These are phyloP conservation scores for Cyberlindnera euphorbiae DNA, from an alignment of 805 yeast species.

Conservation along the genomic window DNA sequence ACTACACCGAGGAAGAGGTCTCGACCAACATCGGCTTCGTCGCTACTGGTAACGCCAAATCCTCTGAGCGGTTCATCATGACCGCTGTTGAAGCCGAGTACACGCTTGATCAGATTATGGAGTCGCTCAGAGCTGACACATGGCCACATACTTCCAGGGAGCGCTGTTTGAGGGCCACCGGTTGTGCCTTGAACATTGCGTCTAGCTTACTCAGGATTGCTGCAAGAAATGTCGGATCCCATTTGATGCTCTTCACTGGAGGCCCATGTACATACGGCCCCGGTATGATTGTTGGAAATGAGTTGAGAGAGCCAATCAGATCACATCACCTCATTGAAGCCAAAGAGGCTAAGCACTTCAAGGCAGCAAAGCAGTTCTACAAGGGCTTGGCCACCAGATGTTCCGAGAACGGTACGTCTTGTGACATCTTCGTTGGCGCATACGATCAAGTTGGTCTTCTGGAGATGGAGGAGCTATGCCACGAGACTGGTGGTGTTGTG, in stretches of 20 bases:
- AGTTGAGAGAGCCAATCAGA: slow-evolving; percentile 57
- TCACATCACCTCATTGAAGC: slow-evolving; percentile 61
- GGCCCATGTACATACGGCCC: slow-evolving; percentile 68
- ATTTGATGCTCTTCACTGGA: slow-evolving; percentile 49
- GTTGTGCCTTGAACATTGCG: slow-evolving; percentile 52
- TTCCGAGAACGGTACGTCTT: slow-evolving; percentile 46
- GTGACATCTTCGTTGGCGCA: slow-evolving; percentile 58
- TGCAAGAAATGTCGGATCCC: slow-evolving; percentile 48
- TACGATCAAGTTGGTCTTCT: slow-evolving; percentile 88
- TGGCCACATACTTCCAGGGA: slow-evolving; percentile 43
- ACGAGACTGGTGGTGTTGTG: slow-evolving; percentile 85
- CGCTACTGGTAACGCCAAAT: slow-evolving; percentile 24
- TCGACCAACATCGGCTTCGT: slow-evolving; percentile 42
- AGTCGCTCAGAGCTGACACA: slow-evolving; percentile 41
- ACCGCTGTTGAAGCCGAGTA: slow-evolving; percentile 36
- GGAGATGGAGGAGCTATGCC: slow-evolving; percentile 85
- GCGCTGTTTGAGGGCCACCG: slow-evolving; percentile 53
- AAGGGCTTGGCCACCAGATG: slow-evolving; percentile 42
- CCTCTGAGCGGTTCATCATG: slow-evolving; percentile 17
- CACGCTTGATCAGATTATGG: slow-evolving; percentile 43
- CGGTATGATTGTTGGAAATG: slow-evolving; percentile 52
- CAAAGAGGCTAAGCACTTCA: slow-evolving; percentile 35
- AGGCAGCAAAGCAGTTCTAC: slow-evolving; percentile 43
- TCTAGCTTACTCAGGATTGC: slow-evolving; percentile 33
- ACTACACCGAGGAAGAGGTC: slow-evolving; percentile 43